Evolutionary conservation across 768 basidiomycete genomes (phyloP).

Genomic region (Rhizopogon vinicolor): DNA sequence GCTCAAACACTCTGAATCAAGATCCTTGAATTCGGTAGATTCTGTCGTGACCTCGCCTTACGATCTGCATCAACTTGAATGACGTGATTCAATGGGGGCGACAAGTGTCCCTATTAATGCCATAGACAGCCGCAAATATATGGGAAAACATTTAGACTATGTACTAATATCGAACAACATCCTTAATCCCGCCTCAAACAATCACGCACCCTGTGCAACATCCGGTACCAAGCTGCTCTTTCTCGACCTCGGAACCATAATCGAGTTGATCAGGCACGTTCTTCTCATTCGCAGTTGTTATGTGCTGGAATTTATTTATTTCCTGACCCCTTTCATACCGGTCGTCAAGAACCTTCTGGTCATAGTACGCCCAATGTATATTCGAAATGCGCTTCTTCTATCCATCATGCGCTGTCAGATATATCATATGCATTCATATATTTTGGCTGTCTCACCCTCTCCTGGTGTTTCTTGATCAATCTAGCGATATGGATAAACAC

Average conservation of each 20-base stretch:
- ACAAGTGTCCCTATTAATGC: too few species aligned
- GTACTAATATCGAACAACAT: too few species aligned
- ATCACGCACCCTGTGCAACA: background rate
- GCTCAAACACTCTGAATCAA: too few species aligned
- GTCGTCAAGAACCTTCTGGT: background rate
- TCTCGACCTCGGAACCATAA: background rate
- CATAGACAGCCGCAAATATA: too few species aligned
- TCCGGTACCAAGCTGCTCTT: background rate
- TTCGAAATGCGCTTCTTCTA: background rate
- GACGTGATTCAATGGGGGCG: too few species aligned
- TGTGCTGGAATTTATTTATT: background rate
- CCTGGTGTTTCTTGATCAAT: background rate
- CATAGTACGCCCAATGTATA: background rate
- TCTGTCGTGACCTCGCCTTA: too few species aligned
- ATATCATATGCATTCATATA: background rate
- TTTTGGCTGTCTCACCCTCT: background rate
- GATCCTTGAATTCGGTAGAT: too few species aligned
- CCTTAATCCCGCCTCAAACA: background rate
- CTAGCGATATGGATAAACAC: background rate
- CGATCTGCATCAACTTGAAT: too few species aligned
- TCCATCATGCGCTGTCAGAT: background rate
- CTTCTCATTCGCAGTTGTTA: background rate
- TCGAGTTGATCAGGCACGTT: background rate
- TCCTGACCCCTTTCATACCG: background rate
- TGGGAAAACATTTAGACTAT: too few species aligned